Evolutionary conservation across 2,329 filamentous ascomycete genomes (phyloP).

Genomic region (Verticillium albo-atrum): DNA sequence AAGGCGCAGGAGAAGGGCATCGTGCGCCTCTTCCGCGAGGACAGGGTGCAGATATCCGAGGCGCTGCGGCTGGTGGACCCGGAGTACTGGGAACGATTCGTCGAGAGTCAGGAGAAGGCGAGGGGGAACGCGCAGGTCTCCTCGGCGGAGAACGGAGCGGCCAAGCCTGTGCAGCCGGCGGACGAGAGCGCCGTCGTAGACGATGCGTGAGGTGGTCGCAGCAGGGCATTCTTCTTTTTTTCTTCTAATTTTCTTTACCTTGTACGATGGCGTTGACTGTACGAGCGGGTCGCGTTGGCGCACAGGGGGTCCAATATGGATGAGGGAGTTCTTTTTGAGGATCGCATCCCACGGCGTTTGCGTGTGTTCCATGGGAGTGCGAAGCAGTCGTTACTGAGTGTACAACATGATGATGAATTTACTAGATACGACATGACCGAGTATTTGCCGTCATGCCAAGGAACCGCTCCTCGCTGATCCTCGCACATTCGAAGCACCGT

Average conservation of each 20-base stretch:
- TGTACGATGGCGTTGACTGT: background rate
- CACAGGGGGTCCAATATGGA: background rate
- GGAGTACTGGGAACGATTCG: conserved; percentile 60
- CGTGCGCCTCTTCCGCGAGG: conserved; percentile 56
- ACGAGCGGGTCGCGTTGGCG: background rate
- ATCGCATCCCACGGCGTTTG: background rate
- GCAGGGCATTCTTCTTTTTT: conserved; percentile 18
- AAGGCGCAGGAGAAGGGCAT: conserved; percentile 55
- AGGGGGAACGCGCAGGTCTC: conserved; percentile 43
- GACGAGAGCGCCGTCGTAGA: conserved; percentile 40
- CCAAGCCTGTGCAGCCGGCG: conserved; percentile 2
- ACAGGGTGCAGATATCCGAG: conserved; percentile 45
- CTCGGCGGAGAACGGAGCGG: conserved; percentile 15
- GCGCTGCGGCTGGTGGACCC: conserved; percentile 57
- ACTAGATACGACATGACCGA: no score
- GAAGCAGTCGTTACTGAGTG: background rate
- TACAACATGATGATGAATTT: background rate
- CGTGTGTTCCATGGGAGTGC: background rate
- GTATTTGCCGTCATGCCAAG: no score
- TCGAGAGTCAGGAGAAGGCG: conserved; percentile 57
- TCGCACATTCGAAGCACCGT: no score
- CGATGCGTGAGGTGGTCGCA: conserved; percentile 7
- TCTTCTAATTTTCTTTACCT: conserved; percentile 8
- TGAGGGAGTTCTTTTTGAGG: background rate
- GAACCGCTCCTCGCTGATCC: no score